These are phyloP conservation scores for Codiaeum variegatum DNA, from an alignment of 441 rosid genomes.

Conservation along the genomic window DNA sequence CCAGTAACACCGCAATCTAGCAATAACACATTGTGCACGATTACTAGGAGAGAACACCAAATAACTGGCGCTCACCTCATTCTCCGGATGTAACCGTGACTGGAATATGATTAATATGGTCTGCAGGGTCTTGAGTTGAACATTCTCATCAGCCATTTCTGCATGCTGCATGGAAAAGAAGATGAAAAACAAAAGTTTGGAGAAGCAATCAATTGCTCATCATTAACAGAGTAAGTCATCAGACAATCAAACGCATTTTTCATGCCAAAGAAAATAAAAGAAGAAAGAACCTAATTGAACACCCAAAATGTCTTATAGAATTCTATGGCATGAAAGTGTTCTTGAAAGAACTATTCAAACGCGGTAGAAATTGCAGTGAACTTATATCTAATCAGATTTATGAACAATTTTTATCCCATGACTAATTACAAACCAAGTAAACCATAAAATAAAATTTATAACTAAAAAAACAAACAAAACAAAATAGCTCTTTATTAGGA, in stretches of 20 bases:
- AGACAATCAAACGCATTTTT: background rate
- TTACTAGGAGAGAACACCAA: constrained; percentile 24
- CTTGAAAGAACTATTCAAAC: background rate
- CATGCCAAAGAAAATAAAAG: background rate
- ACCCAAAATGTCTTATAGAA: background rate
- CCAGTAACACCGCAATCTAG: constrained; percentile 3
- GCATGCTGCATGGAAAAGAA: constrained; percentile 67
- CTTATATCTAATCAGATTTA: background rate
- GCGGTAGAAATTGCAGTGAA: background rate
- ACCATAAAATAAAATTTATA: background rate
- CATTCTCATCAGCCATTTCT: constrained; percentile 87
- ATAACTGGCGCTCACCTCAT: constrained; percentile 51
- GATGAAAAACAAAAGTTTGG: background rate
- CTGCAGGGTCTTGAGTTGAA: constrained; percentile 83
- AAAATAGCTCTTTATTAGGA: background rate
- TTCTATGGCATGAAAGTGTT: background rate
- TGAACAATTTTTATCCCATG: background rate
- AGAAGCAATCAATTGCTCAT: background rate
- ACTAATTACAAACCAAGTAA: background rate
- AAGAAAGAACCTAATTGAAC: background rate
- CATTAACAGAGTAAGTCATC: background rate
- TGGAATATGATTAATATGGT: constrained; percentile 5
- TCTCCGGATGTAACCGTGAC: constrained; percentile 72
- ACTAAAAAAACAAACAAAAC: background rate
- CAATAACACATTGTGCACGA: constrained; percentile 7